Base-by-base conservation (phyloP, 495 filamentous ascomycete species). In the Penicillium ucsense region DNA sequence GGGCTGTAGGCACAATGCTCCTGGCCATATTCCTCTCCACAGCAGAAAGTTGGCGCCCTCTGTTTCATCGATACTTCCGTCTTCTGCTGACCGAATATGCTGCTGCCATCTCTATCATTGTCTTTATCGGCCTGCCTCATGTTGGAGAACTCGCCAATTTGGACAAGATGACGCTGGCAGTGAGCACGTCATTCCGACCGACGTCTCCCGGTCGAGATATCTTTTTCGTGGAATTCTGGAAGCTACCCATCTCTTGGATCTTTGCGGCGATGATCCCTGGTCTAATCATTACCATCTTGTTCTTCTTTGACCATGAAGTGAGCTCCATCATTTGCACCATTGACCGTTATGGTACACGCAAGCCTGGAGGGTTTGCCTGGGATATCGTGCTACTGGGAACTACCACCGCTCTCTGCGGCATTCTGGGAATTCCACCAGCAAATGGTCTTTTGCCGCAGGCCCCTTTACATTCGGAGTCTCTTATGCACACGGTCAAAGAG, bases 291-390 rank as follows among this genome's bases (percentile, higher is more conserved):
- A 86, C 82, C 2, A 67, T 80, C 0, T 72, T 86, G 0, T 86
- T 85, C 68, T 86, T 84, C 65, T 86, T 86, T 53, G 82, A 86
- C 47, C 83, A 85, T 45, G 83, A 86, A 54, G 80, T 86, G 28
- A 83, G 78, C 55, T 85, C 80, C n/a, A 86, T 86, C 46, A 85
- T 85, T 41, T 84, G 82, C 55, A 86, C 83, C 0, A 74, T 84
- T 45, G 73, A 79, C 12, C 75, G 80, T 11, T 85, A 86, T 56
- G 82, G 82, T 4, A 78, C 79, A 3, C 67, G 65, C 37, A 85
- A 85, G 49, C 82, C 81, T 2, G 77, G 79, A 3, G 82, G 83
- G 0, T 85, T 83, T 49, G 81, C 83, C 2, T 85, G 83, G 83
- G 83, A 85, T 50, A 79, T 85, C 10, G 66, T 78, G 5, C 66